Base-by-base conservation (phyloP, 2,329 filamentous ascomycete genomes). In the Neopestalotiopsis clavispora region DNA sequence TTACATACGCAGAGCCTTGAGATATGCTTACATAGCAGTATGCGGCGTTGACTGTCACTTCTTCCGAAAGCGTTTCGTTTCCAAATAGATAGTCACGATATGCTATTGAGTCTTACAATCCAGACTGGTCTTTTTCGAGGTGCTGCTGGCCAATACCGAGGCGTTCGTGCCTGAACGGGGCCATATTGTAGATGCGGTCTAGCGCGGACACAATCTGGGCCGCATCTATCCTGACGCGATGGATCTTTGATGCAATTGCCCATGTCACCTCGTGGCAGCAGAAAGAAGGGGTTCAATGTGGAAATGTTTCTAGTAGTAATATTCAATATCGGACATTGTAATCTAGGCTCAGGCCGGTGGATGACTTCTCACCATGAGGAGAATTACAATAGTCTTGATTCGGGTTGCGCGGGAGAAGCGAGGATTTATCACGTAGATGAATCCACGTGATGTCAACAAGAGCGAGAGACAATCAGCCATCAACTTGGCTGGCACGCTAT, bases 101-200 rank as follows among this genome's bases (percentile, higher is more conserved):
- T 52, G 45, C 45, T 14, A 30, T 58, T 59, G 30, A 63, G 7
- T 40, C 12, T 40, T 20, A 30, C 14, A 40, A 38, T 38, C 38
- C 32, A 42, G 30, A 34, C 57, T 60, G 57, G 57, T 32, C 60
- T 23, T 40, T 28, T 23, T 12, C 32, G 17, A 20, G 20, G 4
- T 49, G n/a, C n/a, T 17, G 14, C 62, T 32, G 40, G 17, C 68
- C 68, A 69, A 69, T 69, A 34, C 65, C 49, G 49, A 57, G 61
- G 59, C 59, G 49, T 28, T 58, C 40, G 68, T 69, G 32, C 68
- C 68, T 69, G 68, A 40, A 61, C 34, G 66, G 59, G 59, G 30
- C 20, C 32, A 34, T 30, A 23, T 13, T 23, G 23, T 59, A 30
- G 13, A 59, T 72, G 74, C 71, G 74, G 74, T 71, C 74, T 75